These are phyloP conservation scores for Pleurotus sapidus DNA, from an alignment of 768 basidiomycete genomes.

Conservation along the genomic window DNA sequence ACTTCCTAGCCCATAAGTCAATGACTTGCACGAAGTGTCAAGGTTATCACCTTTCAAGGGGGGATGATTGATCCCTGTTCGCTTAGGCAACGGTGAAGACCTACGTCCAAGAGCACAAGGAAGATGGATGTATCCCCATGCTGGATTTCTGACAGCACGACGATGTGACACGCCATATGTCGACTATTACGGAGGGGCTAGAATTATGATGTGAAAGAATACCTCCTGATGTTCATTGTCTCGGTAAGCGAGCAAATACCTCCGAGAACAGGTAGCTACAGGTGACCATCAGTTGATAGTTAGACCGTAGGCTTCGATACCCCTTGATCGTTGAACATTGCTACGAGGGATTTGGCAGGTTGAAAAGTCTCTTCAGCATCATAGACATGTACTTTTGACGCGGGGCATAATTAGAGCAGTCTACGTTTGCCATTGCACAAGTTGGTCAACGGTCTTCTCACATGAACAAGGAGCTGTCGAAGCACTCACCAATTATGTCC, in stretches of 20 bases:
- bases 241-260: too few relatives aligned
- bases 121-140: slow-evolving; percentile 46
- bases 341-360: slow-evolving; percentile 39
- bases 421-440: too few relatives aligned
- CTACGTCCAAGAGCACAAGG: slow-evolving; percentile 48
- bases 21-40: too few relatives aligned
- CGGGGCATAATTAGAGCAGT: slow-evolving; percentile 4
- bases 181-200: slow-evolving; percentile 48
- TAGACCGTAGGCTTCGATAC: slow-evolving; percentile 30
- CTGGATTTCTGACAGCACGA: slow-evolving; percentile 42
- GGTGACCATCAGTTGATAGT: background rate
- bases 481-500: too few relatives aligned
- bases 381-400: slow-evolving; percentile 38
- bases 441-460: too few relatives aligned
- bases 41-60: too few relatives aligned
- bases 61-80: slow-evolving; percentile 10
- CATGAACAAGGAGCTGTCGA: too few relatives aligned
- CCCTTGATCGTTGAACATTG: slow-evolving; percentile 37
- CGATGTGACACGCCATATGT: slow-evolving; percentile 39
- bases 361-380: slow-evolving; percentile 36
- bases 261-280: too few relatives aligned
- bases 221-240: background rate
- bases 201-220: slow-evolving; percentile 57
- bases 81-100: slow-evolving; percentile 53
- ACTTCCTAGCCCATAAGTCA: slow-evolving; percentile 20